Conservation (phyloP, 257 asterid species). For the Scutellaria minor region DNA sequence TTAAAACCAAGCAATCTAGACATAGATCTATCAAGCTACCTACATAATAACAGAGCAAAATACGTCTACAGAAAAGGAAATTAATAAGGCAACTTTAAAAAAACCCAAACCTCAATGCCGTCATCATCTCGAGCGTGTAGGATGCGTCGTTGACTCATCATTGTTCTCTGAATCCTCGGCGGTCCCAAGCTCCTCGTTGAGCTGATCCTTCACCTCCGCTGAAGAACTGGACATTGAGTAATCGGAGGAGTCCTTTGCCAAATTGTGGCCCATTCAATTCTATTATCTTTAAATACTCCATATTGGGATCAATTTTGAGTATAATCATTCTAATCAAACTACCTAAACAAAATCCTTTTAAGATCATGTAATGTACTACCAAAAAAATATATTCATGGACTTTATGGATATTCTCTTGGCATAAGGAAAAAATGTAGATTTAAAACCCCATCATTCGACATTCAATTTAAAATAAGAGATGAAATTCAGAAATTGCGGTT, state of each 20-base stretch:
- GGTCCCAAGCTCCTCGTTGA: constrained; percentile 61
- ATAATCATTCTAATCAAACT: too few relatives aligned
- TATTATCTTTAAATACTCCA: too few relatives aligned
- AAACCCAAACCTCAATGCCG: constrained; percentile 60
- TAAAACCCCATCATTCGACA: too few relatives aligned
- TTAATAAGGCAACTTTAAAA: not conserved
- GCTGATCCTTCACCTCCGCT: constrained; percentile 60
- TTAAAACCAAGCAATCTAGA: constrained; percentile 3
- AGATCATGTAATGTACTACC: too few relatives aligned
- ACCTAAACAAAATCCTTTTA: too few relatives aligned
- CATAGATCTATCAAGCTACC: constrained; percentile 29
- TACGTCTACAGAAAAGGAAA: not conserved
- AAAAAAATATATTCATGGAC: too few relatives aligned
- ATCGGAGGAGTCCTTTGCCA: constrained; percentile 51
- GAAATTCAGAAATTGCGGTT: constrained; percentile 31
- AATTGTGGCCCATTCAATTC: too few relatives aligned
- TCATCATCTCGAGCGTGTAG: constrained; percentile 54
- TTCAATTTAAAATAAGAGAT: constrained; percentile 2
- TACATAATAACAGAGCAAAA: not conserved
- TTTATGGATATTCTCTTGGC: too few relatives aligned
- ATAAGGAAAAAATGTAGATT: too few relatives aligned
- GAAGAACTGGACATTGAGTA: constrained; percentile 64
- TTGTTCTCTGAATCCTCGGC: constrained; percentile 80
- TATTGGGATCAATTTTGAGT: too few relatives aligned
- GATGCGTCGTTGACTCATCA: constrained; percentile 49